Evolutionary conservation across 805 yeast genomes (phyloP), one percentile per base, ranked within the genome.

Genomic region (Kockiozyma suomiensis): DNA sequence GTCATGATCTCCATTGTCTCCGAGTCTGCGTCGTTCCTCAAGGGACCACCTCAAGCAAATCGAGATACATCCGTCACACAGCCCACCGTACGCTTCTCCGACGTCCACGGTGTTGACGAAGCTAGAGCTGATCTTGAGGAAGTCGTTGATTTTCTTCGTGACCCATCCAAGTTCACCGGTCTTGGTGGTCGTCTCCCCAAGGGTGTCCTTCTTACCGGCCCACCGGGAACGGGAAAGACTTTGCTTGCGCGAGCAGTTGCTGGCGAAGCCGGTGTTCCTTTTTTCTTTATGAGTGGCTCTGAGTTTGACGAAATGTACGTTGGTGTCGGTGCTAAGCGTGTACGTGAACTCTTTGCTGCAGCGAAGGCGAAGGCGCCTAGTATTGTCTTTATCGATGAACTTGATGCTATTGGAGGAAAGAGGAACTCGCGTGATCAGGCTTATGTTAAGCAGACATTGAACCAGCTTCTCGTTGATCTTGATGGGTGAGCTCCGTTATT

Each of bases 211-310:
- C 79, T 93, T 66, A 94, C 98, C 12, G 99, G 99, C 48, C 99
- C 99, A 40, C 99, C 99, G 43, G 99, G 99, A 76, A 93, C 99
- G 4, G 99, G 99, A 83, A 93, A 94, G 74, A 94, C 99, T 0
- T 79, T 93, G 67, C 82, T 94, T 65, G 98, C 98, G 0, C 85
- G 98, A 69, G 98, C 99, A 30, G 96, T 97, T 32, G 99, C 99
- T 6, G 98, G 98, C 65, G 98, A 93, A 76, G 98, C 99, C 5
- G 98, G 97, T 57, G 98, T 94, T 25, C 99, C 98, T 45, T 94
- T 94, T 72, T 93, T 92, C 76, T 93, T 93, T 75, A 93, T 94
- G 97, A 89, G 97, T 4, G 99, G 99, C 49, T 90, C 97, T 0
- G 99, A 94, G 74, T 94, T 94, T 72, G 99, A 96, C 73, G 99